Base-by-base conservation (phyloP, 2,329 filamentous ascomycete genomes). In the Aspergillus novofumigatus region DNA sequence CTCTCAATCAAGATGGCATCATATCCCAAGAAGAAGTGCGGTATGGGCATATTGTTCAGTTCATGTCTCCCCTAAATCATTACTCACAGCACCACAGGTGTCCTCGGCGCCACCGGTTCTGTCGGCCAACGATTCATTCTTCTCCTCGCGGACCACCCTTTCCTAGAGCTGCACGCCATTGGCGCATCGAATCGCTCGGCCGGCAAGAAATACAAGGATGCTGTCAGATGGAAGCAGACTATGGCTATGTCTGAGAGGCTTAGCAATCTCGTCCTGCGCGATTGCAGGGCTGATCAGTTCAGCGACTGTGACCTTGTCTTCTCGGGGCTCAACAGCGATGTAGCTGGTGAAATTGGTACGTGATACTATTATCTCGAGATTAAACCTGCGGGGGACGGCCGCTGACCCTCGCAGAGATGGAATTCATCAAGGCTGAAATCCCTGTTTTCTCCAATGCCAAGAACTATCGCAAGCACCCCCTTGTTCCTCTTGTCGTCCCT, bases 371-470 rank as follows among this genome's bases (percentile, higher is more conserved):
- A 10, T 41, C 49, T 29, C 21, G 9, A 6, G 21, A 41, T n/a
- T 17, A 23, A n/a, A 47, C 51, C 51, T 6, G 7, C 49, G 23
- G 38, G 4, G 35, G 23, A n/a, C 21, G 8, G 11, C 21, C 10
- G 44, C 21, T 29, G 25, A 28, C n/a, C 11, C n/a, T 26, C 56
- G 49, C 67, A 92, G 92, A 97, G 76, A 90, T 90, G 84, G 90
- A 90, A 65, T 97, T 97, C 75, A 83, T 96, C 69, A 89, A 88
- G 71, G 88, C 91, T 59, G 87, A 96, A 70, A 86, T 97, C 52
- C 86, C 91, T 68, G 89, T 97, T 73, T 97, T 99, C 81, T 96
- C 92, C 68, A 99, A 97, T 76, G 92, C 94, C 52, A 97, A 97
- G 78, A 97, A 97, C 84, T 91, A 96, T 83, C 89, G 94, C 67